Conservation (phyloP, 2,329 filamentous ascomycete genomes). For the Aspergillus uvarum region DNA sequence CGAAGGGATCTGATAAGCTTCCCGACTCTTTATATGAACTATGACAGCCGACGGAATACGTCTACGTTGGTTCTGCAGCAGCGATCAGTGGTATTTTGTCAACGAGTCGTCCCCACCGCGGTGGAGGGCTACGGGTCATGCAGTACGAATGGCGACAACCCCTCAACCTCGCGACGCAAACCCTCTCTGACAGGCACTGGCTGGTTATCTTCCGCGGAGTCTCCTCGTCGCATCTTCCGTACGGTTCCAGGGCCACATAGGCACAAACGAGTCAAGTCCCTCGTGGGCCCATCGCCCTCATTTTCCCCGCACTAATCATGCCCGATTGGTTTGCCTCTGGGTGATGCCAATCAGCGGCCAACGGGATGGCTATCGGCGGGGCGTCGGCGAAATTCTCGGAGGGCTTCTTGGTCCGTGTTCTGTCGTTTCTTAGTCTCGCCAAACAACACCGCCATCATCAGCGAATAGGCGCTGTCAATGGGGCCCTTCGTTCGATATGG, state of each 20-base stretch:
- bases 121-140: background rate
- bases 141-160: background rate
- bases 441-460: background rate
- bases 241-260: background rate
- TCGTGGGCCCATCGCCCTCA: background rate
- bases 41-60: background rate
- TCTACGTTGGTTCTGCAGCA: background rate
- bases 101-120: background rate
- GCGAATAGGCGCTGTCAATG: background rate
- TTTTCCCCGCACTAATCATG: conserved; percentile 3
- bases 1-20: background rate
- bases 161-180: background rate
- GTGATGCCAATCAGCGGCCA: conserved; percentile 2
- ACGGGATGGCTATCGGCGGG: conserved; percentile 21
- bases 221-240: background rate
- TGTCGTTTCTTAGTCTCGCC: background rate
- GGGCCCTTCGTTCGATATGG: background rate
- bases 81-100: background rate
- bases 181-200: background rate
- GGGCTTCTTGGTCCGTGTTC: conserved; percentile 1
- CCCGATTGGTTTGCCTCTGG: background rate
- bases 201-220: background rate
- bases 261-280: background rate
- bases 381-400: conserved; percentile 30
- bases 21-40: background rate